Conservation (phyloP, 2,329 filamentous ascomycete species). For the Penicillium sp. region DNA sequence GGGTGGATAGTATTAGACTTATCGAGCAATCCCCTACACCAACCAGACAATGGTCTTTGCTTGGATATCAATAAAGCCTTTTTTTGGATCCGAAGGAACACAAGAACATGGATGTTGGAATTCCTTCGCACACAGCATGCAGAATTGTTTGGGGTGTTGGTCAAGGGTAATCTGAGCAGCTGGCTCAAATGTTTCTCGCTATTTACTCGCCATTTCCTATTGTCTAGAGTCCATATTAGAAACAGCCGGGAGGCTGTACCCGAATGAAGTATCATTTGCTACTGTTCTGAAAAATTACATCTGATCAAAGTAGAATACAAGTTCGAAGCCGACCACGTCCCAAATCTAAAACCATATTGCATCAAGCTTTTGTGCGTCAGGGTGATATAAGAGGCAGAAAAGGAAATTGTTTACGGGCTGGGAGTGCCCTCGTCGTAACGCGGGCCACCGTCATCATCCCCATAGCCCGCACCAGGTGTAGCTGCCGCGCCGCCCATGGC, state of each 20-base stretch:
- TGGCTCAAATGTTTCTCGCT: not conserved
- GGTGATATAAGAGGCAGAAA: constrained; percentile 9
- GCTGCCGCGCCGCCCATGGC: constrained; percentile 39
- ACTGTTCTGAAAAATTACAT: constrained; percentile 18
- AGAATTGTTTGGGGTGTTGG: not conserved
- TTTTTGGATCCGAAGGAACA: no score
- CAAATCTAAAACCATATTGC: constrained; percentile 15
- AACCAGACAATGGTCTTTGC: no score
- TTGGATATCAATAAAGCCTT: no score
- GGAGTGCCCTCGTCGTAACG: constrained; percentile 46
- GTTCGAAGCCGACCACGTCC: constrained; percentile 16
- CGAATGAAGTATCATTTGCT: constrained; percentile 8
- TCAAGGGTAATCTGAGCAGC: not conserved
- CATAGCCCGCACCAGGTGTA: constrained; percentile 40
- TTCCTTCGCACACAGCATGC: no score
- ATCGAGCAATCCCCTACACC: no score
- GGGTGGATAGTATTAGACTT: no score
- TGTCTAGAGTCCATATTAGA: not conserved
- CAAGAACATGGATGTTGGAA: no score
- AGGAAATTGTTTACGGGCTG: constrained; percentile 32
- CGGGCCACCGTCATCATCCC: constrained; percentile 42
- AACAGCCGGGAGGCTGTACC: not conserved
- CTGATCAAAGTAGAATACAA: constrained; percentile 23
- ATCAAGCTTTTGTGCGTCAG: constrained; percentile 15
- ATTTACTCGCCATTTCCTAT: not conserved